Conservation (phyloP, 2,329 filamentous ascomycete species). For the Talaromyces sp. region DNA sequence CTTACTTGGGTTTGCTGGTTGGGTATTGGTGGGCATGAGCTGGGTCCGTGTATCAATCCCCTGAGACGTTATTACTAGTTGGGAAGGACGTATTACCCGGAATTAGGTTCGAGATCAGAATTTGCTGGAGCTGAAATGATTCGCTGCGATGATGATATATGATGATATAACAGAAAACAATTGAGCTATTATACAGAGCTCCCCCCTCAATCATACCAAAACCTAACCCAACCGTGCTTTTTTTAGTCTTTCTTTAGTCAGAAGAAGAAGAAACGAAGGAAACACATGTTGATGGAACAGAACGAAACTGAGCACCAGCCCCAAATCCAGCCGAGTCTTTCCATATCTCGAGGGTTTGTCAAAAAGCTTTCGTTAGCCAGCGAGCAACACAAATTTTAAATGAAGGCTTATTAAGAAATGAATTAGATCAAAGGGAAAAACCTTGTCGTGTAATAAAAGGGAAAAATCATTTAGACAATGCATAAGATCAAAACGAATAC, state of each 20-base stretch:
- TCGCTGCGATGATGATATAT: neutral
- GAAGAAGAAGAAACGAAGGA: neutral
- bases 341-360: slow-evolving; percentile 1
- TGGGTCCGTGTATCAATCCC: neutral
- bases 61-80: neutral
- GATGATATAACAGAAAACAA: neutral
- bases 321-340: slow-evolving; percentile 6
- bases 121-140: neutral
- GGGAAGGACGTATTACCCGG: neutral
- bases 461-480: slow-evolving; percentile 22
- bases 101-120: too few relatives aligned
- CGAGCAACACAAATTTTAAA: slow-evolving; percentile 39
- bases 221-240: neutral
- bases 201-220: neutral
- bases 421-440: slow-evolving; percentile 6
- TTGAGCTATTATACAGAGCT: slow-evolving; percentile 3
- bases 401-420: neutral
- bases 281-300: neutral
- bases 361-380: slow-evolving; percentile 32
- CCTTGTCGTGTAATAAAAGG: slow-evolving; percentile 19
- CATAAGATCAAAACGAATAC: slow-evolving; percentile 28
- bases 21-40: neutral
- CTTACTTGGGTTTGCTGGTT: too few relatives aligned
- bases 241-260: neutral
- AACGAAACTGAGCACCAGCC: slow-evolving; percentile 5